These are phyloP conservation scores for Xylariaceae sp. DNA, from an alignment of 2,329 filamentous ascomycete genomes.

Conservation along the genomic window DNA sequence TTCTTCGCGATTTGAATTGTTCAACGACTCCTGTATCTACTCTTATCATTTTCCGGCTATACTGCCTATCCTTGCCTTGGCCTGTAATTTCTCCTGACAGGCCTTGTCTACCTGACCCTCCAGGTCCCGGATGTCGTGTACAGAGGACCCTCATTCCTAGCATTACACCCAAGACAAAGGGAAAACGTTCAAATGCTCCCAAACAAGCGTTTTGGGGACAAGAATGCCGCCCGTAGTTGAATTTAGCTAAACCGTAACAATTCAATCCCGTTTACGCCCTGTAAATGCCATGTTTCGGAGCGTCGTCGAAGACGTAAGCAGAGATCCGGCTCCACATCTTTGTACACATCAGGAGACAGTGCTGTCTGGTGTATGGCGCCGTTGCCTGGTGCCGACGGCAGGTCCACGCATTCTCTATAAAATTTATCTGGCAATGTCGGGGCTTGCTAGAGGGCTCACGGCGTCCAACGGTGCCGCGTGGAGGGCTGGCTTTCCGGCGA, in stretches of 20 bases:
- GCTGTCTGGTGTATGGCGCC: conserved; percentile 8
- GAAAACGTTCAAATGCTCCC: not conserved
- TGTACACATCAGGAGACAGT: conserved; percentile 5
- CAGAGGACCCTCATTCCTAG: conserved; percentile 10
- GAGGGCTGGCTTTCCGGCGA: conserved; percentile 68
- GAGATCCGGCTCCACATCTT: conserved; percentile 20
- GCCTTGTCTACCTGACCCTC: not conserved
- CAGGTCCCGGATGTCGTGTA: conserved; percentile 16
- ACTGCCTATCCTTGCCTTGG: too few species aligned
- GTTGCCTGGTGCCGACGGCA: conserved; percentile 4
- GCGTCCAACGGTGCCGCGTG: conserved; percentile 82
- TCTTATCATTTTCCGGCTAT: too few species aligned
- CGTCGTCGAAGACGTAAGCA: conserved; percentile 15
- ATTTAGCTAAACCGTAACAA: conserved; percentile 11
- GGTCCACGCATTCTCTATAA: not conserved
- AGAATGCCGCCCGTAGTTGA: conserved; percentile 1
- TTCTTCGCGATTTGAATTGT: too few species aligned
- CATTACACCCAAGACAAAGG: not conserved
- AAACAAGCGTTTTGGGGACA: conserved; percentile 2
- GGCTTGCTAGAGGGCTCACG: conserved; percentile 53
- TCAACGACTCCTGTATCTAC: too few species aligned
- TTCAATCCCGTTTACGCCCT: conserved; percentile 24
- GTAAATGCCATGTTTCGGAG: conserved; percentile 25
- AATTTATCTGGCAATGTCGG: conserved; percentile 21
- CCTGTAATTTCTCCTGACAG: too few species aligned